These are phyloP conservation scores for Malus hybrid DNA, from an alignment of 331 rosid species.

Conservation along the genomic window DNA sequence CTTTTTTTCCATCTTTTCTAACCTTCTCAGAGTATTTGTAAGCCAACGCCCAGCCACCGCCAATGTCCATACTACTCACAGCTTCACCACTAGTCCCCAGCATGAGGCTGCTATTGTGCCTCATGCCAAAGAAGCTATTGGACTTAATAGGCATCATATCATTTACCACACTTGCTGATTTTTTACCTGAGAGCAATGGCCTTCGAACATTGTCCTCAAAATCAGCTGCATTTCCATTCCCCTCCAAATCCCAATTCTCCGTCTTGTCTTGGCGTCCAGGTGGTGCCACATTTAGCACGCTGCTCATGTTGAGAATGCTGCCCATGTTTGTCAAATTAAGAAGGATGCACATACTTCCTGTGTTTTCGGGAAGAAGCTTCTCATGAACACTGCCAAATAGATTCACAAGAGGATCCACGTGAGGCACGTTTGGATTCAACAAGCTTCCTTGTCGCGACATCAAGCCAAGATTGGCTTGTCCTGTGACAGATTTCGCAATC, in stretches of 20 bases:
- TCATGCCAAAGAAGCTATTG: slow-evolving; percentile 5
- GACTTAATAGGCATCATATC: slow-evolving; percentile 4
- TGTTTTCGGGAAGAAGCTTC: slow-evolving; percentile 10
- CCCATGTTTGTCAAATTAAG: slow-evolving; percentile 2
- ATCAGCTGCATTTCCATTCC: background rate
- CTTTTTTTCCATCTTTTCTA: slow-evolving; percentile 13
- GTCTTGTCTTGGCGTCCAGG: background rate
- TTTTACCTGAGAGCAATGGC: slow-evolving; percentile 13
- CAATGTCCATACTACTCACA: slow-evolving; percentile 14
- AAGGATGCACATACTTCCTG: slow-evolving; percentile 16
- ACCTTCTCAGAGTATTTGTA: slow-evolving; percentile 5
- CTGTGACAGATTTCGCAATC: slow-evolving; percentile 11
- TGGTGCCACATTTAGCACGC: slow-evolving; percentile 2
- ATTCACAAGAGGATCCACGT: slow-evolving; percentile 21
- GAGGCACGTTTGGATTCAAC: slow-evolving; percentile 1
- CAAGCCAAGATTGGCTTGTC: slow-evolving; percentile 10
- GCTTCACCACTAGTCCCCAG: slow-evolving; percentile 5
- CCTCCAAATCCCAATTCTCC: slow-evolving; percentile 19
- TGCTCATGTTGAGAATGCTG: background rate
- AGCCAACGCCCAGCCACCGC: slow-evolving; percentile 28
- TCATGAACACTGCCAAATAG: slow-evolving; percentile 24
- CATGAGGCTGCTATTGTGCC: slow-evolving; percentile 9
- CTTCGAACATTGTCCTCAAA: slow-evolving; percentile 8
- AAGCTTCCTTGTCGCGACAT: slow-evolving; percentile 24
- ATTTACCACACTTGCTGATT: slow-evolving; percentile 17